Percentiles rank a stretch among this genome's conserved stretches.
Conservation (phyloP, 257 asterid genomes). For the Ophiorrhiza pumila region DNA sequence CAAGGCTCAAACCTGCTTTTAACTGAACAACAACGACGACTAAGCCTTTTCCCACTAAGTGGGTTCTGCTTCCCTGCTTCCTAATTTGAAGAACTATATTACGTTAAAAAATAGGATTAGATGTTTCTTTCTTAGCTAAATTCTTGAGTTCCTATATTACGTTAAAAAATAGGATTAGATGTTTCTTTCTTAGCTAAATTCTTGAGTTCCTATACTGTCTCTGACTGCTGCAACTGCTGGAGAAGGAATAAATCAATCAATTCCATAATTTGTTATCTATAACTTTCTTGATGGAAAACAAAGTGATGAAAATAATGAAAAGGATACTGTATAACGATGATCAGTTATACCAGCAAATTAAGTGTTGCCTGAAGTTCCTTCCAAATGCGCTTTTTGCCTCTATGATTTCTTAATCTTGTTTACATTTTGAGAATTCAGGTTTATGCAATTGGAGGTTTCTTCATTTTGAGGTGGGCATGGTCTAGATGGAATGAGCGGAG, state of each 20-base stretch:
- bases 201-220: background rate
- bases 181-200: background rate
- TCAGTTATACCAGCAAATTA: background rate
- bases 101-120: background rate
- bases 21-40: background rate
- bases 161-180: background rate
- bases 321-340: background rate
- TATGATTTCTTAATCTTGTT: background rate
- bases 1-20: background rate
- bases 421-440: slow-evolving; percentile 46
- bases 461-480: slow-evolving; percentile 88
- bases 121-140: background rate
- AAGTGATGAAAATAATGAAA: background rate
- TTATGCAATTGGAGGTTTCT: slow-evolving; percentile 78
- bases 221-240: background rate
- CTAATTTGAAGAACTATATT: background rate
- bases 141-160: background rate
- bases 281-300: background rate
- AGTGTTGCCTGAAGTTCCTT: background rate
- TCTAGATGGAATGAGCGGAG: slow-evolving; percentile 76
- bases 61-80: no score
- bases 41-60: no score
- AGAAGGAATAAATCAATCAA: background rate
- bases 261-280: no score
- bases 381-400: background rate